Evolutionary conservation across 768 basidiomycete species (phyloP).

Genomic region (Fomitopsis serialis): DNA sequence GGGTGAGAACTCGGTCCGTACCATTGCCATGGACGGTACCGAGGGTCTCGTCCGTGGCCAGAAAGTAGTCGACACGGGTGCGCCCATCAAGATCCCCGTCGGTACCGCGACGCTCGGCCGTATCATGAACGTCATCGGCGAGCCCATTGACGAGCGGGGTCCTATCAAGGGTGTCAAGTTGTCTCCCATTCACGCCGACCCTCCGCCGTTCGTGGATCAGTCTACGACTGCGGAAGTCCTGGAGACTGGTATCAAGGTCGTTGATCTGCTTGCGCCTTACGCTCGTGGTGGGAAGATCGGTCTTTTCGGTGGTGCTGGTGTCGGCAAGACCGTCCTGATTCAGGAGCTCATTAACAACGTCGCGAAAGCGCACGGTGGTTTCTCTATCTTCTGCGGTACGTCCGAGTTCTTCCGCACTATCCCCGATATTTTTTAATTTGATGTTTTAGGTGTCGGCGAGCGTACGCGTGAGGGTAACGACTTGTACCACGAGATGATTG

Average conservation of each 20-base stretch:
- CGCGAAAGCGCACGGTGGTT: constrained; percentile 99
- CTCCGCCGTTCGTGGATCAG: constrained; percentile 96
- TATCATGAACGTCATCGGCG: constrained; percentile 99
- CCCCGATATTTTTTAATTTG: not conserved
- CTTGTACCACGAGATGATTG: constrained; percentile 99
- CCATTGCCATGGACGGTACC: constrained; percentile 99
- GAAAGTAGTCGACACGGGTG: constrained; percentile 94
- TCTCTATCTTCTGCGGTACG: constrained; percentile 97
- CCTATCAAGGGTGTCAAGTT: constrained; percentile 95
- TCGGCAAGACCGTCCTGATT: constrained; percentile 99
- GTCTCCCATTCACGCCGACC: constrained; percentile 93
- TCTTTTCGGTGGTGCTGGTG: constrained; percentile 99
- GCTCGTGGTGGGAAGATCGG: constrained; percentile 99
- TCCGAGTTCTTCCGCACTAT: constrained; percentile 7
- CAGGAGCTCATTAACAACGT: constrained; percentile 99
- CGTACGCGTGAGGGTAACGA: constrained; percentile 99
- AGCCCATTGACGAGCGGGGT: constrained; percentile 99
- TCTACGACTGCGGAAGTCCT: constrained; percentile 98
- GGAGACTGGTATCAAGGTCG: constrained; percentile 99
- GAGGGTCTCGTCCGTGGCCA: constrained; percentile 99
- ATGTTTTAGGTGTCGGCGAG: constrained; percentile 82
- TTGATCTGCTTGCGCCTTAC: constrained; percentile 98
- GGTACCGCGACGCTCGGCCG: constrained; percentile 92
- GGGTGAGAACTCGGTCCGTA: constrained; percentile 98
- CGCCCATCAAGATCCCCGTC: constrained; percentile 95